Base-by-base conservation (phyloP, 306 rosid species). In the Vigna reflexopilosa region DNA sequence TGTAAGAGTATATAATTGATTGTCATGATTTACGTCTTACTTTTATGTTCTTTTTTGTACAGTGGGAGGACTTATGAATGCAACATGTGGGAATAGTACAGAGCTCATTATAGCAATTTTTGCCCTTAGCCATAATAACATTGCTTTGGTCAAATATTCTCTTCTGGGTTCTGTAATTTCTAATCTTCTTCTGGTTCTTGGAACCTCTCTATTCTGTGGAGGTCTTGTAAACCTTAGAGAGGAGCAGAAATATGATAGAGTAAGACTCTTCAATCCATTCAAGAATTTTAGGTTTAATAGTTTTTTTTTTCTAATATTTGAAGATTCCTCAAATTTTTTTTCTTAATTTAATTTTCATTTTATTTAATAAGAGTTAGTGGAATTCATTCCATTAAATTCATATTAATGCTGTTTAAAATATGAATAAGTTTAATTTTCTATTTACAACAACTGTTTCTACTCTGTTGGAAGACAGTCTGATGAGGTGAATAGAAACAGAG, bases 11-110 rank as follows among this genome's bases (percentile, higher is more conserved):
- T 52, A 32, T 54, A 42, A 55, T 66, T 45, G 30, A 15, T 59
- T 28, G 16, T 52, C 32, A 55, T 78, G 72, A 49, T 15, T 76
- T 49, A 47, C 40, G 9, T 28, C 19, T 28, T 42, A 8, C 9
- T 40, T 70, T 74, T 26, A 6, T 3, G 34, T 76, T 68, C 2
- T 9, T 9, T 42, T 42, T 17, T 11, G 50, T 50, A 58, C 76
- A 94, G 98, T 90, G 75, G 98, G 98, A 80, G 98, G 96, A 50
- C 94, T 92, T 74, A 67, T 94, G 28, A 94, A 94, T 83, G 98
- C 98, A 58, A 94, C 98, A 24, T 94, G 98, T 83, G 98, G 98
- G 49, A 94, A 94, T 83, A 91, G 77, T 2, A 92, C 98, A 42
- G 98, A 94, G 88, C 87, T 94, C 14, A 86, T 94, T 2, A 92